Evolutionary conservation across 371 early-diverging fungal species (phyloP), one percentile per base, ranked within the genome.

Genomic region (Actinomucor elegans): DNA sequence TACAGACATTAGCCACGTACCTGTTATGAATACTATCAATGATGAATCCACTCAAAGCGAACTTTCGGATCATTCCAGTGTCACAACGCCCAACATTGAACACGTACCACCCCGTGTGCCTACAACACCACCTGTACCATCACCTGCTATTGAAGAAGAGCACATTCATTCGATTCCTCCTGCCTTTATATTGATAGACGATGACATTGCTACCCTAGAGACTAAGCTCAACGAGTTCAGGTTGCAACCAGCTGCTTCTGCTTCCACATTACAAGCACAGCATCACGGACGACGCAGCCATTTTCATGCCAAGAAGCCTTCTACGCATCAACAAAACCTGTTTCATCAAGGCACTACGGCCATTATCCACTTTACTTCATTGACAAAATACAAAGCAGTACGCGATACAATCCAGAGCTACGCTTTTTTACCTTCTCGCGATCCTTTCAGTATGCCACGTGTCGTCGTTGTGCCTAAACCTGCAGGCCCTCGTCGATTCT

Each of bases 391-490:
- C 52, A 74, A 79, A 42, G 58, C 67, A 12, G 79, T 78, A 7
- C 60, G 78, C 36, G 79, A 80, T 10, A 59, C 69, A n/a, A 66
- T 83, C 28, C 71, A 73, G 52, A 50, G 52, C 8, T 68, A 57
- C 35, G 49, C 63, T 1, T 38, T 55, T 10, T 40, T 58, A n/a
- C 50, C 62, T 2, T 29, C 48, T 2, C 33, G 48, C 12, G 55
- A 59, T 12, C 64, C 68, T 20, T 62, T 47, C 15, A 52, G 59
- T 2, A 61, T 74, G 50, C 83, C 80, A 10, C 80, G 79, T 21
- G 68, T 83, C 4, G 58, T 83, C 20, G 79, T 84, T 6, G 71
- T 84, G 11, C 80, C 82, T 1, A 84, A 84, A 52, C 84, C 84
- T 1, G 81, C 77, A 21, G 84, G 84, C 11, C 84, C 84, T 11